Evolutionary conservation across 306 rosid genomes (phyloP), one percentile per base, ranked within the genome.

Genomic region (Cyclanthera cordifolia): DNA sequence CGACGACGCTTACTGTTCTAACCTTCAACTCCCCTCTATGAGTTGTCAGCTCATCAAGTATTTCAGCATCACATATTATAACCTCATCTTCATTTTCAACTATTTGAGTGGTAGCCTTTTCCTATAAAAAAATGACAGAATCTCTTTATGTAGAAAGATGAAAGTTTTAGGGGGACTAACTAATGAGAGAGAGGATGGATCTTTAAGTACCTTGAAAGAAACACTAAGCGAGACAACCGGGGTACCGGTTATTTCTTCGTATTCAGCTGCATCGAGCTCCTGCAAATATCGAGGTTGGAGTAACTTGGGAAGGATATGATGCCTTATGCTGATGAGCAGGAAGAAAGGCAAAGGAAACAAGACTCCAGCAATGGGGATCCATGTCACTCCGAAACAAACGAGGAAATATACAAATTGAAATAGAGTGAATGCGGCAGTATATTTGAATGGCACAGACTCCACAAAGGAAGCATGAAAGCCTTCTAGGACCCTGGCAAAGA

Each of bases 321-420:
- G 92, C 77, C 96, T 84, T 77, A 90, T 67, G 60, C 80, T 65
- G 75, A 87, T 79, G 67, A 90, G 79, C 49, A 85, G 70, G 82
- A 90, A 87, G 84, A 87, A 90, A 17, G 90, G 96, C 78, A 85
- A 67, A 11, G 95, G 96, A 79, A 90, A 90, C 76, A 90, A 66
- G 66, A 87, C 85, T 71, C 96, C 96, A 47, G 96, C 96, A 37
- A 90, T 74, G 4, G 96, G 96, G 77, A 90, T 85, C 96, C 95
- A 87, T 41, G 95, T 92, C 71, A 87, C 78, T 2, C 92, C 97
- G 5, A 61, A 89, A 63, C 96, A 90, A 71, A 81, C 23, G 80
- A 90, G 79, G 71, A 90, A 76, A 73, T 90, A 90, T 14, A 85
- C 67, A 48, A 86, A 67, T 72, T 90, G 96, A 79, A 90, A 85